Percentiles rank a stretch among this genome's conserved stretches.
Conservation (phyloP, 768 basidiomycete species). For the Coprinopsis strossmayeri region DNA sequence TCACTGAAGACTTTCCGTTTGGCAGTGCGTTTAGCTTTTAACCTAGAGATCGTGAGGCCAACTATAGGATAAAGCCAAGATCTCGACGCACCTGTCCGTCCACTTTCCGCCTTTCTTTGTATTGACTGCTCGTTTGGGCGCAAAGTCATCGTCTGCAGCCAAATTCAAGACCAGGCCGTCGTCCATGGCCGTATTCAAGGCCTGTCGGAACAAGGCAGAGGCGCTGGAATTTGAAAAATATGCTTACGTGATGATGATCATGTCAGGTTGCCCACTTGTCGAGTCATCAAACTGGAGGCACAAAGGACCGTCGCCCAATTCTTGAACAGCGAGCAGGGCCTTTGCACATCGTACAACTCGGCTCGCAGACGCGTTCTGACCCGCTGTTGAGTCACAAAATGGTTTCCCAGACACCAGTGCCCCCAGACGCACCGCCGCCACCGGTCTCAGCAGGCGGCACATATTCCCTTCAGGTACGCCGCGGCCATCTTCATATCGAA, state of each 20-base stretch:
- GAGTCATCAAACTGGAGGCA: slow-evolving; percentile 17
- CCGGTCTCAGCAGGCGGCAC: slow-evolving; percentile 69
- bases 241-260: slow-evolving; percentile 7
- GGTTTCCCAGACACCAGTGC: slow-evolving; percentile 33
- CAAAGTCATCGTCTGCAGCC: slow-evolving; percentile 29
- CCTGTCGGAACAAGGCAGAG: not conserved
- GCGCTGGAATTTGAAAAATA: slow-evolving; percentile 6
- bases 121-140: slow-evolving; percentile 19
- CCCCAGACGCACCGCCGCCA: slow-evolving; percentile 46
- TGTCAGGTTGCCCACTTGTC: slow-evolving; percentile 4
- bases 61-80: slow-evolving; percentile 2
- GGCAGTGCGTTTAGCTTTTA: slow-evolving; percentile 66
- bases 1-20: slow-evolving; percentile 49
- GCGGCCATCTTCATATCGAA: slow-evolving; percentile 14
- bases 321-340: too few relatives aligned
- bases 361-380: too few relatives aligned
- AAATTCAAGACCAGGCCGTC: slow-evolving; percentile 75
- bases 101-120: slow-evolving; percentile 61
- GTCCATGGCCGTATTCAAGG: slow-evolving; percentile 39
- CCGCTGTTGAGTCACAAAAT: too few relatives aligned
- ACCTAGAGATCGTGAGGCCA: slow-evolving; percentile 32
- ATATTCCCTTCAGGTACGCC: slow-evolving; percentile 66
- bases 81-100: slow-evolving; percentile 60
- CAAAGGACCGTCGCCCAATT: too few relatives aligned
- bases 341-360: too few relatives aligned